Evolutionary conservation across 441 rosid genomes (phyloP), one percentile per base, ranked within the genome.

Genomic region (Erodium moschatum): DNA sequence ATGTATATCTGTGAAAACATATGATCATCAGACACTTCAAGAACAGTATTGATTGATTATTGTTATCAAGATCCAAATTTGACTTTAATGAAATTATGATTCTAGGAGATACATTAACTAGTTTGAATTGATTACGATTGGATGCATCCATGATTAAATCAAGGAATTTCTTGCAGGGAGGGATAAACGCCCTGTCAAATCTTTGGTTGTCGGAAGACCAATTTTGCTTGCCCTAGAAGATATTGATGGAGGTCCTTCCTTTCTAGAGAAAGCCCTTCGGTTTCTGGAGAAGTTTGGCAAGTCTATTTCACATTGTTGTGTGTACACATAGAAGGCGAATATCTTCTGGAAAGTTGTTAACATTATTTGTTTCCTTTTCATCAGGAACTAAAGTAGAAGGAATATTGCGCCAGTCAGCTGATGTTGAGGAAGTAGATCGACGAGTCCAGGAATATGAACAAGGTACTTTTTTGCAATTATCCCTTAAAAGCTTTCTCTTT

Each of bases 191-290:
- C 85, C 94, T 9, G 84, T 84, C 31, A 94, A 91, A 77, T 91
- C 99, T 46, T 75, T 94, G 90, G 97, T 94, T 58, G 96, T 94
- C 81, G 99, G 99, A 75, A 91, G 99, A 73, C 99, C 99, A 20
- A 91, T 94, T 77, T 84, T 94, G 81, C 97, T 94, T 83, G 97
- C 99, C 71, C 91, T 94, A 70, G 99, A 94, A 81, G 97, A 94
- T 83, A 90, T 94, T 83, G 99, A 94, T 77, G 97, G 99, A 73
- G 86, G 92, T 70, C 99, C 99, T 68, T 91, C 99, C 21, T 94
- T 94, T 76, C 94, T 94, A 64, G 99, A 94, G 87, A 94, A 94
- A 84, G 99, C 97, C 76, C 97, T 94, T 80, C 85, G 65, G 67
- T 94, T 91, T 80, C 84, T 94, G 54, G 99, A 94, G 88, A 86